Conservation (phyloP, 495 filamentous ascomycete genomes). For the Recurvomyces mirabilis region DNA sequence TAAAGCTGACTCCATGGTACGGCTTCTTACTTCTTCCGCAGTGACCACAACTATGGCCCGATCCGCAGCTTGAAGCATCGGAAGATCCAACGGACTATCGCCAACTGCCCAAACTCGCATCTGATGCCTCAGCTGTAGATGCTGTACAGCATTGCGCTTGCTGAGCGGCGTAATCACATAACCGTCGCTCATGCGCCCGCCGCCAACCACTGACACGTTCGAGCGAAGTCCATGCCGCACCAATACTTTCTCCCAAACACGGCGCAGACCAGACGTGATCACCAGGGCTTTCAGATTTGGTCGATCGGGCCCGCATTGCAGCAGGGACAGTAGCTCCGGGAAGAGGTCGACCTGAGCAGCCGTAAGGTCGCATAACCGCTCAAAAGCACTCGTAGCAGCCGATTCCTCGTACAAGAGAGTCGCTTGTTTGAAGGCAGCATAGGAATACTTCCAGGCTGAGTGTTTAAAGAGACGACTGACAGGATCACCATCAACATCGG, state of each 20-base stretch:
- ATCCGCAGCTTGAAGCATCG: constrained; percentile 46
- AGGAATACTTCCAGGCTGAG: constrained; percentile 40
- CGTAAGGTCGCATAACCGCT: constrained; percentile 38
- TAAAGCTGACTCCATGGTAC: constrained; percentile 44
- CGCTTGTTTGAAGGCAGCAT: constrained; percentile 47
- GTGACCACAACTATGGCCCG: constrained; percentile 50
- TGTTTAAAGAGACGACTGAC: not conserved
- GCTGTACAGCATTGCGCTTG: constrained; percentile 41
- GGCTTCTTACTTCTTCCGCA: constrained; percentile 39
- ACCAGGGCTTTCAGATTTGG: constrained; percentile 42
- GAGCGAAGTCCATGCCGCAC: constrained; percentile 34
- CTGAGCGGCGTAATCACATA: constrained; percentile 42
- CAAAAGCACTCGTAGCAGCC: constrained; percentile 34
- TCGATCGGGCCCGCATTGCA: constrained; percentile 30
- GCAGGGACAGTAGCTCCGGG: constrained; percentile 38
- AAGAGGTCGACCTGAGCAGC: constrained; percentile 37
- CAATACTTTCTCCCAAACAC: constrained; percentile 49
- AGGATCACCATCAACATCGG: not conserved
- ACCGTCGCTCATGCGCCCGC: constrained; percentile 40
- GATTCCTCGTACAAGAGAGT: constrained; percentile 45
- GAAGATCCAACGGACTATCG: constrained; percentile 49
- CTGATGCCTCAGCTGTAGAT: constrained; percentile 29
- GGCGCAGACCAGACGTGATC: constrained; percentile 45
- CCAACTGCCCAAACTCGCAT: constrained; percentile 50
- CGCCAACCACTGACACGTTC: constrained; percentile 43